phyloP scores from a whole-genome alignment of 306 rosid species.

The Hippophae gyantsensis region DNA sequence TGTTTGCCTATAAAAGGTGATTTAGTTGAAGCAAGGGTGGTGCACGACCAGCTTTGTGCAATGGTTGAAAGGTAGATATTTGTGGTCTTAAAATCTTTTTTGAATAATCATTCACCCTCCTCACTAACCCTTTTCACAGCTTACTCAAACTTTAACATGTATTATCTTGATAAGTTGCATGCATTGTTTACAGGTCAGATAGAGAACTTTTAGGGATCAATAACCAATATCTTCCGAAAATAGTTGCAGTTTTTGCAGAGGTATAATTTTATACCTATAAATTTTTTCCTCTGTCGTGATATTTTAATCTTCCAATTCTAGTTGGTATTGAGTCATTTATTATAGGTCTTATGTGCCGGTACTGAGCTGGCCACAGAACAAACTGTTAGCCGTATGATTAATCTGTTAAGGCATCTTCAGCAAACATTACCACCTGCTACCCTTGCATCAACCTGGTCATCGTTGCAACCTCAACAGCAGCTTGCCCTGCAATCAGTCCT shows the following conservation, averaged over 20 bases:
- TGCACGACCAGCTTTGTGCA: conserved; percentile 60
- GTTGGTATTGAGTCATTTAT: not conserved
- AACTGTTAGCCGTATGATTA: conserved; percentile 53
- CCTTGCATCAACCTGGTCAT: conserved; percentile 58
- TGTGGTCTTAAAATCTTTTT: not conserved
- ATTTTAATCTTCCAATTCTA: not conserved
- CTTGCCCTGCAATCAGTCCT: conserved; percentile 63
- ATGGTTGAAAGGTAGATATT: conserved; percentile 58
- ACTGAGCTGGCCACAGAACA: conserved; percentile 66
- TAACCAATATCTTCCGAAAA: conserved; percentile 63
- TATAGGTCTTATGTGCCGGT: conserved; percentile 29
- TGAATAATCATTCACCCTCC: not conserved
- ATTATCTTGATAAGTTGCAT: conserved; percentile 4
- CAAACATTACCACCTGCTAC: conserved; percentile 61
- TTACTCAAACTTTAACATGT: not conserved
- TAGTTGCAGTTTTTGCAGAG: conserved; percentile 64
- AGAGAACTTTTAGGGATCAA: conserved; percentile 55
- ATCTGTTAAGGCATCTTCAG: conserved; percentile 57
- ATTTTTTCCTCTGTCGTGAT: not conserved
- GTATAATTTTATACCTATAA: conserved; percentile 17
- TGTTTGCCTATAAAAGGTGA: conserved; percentile 71
- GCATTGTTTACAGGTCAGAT: conserved; percentile 45
- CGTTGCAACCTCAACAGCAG: conserved; percentile 73
- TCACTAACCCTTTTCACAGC: not conserved
- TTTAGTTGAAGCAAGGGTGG: conserved; percentile 62